These are phyloP conservation scores for Sphagnum fallax DNA, from an alignment of 228 moss, liverwort and hornwort genomes.

Conservation along the genomic window DNA sequence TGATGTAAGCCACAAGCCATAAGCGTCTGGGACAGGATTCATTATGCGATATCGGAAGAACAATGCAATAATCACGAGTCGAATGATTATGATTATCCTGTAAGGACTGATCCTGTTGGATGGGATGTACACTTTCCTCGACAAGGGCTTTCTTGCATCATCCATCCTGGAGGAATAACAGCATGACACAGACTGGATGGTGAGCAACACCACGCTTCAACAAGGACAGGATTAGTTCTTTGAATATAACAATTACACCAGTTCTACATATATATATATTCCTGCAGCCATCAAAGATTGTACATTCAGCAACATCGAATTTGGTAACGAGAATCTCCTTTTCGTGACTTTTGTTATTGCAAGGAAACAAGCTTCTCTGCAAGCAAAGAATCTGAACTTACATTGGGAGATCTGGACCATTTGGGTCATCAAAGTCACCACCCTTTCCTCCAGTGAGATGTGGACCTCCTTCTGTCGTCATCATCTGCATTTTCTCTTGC, in stretches of 20 bases:
- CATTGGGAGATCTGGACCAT: slow-evolving; percentile 61
- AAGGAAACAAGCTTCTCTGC: no score
- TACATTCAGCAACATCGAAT: no score
- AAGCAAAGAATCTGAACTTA: slow-evolving; percentile 10
- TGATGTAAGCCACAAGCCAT: slow-evolving; percentile 75
- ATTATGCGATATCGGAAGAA: slow-evolving; percentile 74
- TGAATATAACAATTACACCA: no score
- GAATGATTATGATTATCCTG: slow-evolving; percentile 73
- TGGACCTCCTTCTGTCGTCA: slow-evolving; percentile 54
- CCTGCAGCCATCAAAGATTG: no score
- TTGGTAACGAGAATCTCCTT: no score
- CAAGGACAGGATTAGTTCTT: no score
- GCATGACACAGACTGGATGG: no score
- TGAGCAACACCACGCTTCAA: background rate
- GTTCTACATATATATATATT: no score
- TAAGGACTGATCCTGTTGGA: slow-evolving; percentile 82
- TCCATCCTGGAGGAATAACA: slow-evolving; percentile 44
- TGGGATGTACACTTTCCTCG: slow-evolving; percentile 60
- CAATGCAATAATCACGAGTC: slow-evolving; percentile 61
- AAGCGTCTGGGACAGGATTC: slow-evolving; percentile 65
- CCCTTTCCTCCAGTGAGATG: slow-evolving; percentile 23
- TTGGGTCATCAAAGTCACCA: slow-evolving; percentile 34
- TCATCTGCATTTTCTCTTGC: slow-evolving; percentile 66
- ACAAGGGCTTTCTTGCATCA: slow-evolving; percentile 63
- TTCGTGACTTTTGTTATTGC: no score